Evolutionary conservation across 2,329 filamentous ascomycete genomes (phyloP), one percentile per base, ranked within the genome.

Genomic region (Alternaria novae-zelandiae): DNA sequence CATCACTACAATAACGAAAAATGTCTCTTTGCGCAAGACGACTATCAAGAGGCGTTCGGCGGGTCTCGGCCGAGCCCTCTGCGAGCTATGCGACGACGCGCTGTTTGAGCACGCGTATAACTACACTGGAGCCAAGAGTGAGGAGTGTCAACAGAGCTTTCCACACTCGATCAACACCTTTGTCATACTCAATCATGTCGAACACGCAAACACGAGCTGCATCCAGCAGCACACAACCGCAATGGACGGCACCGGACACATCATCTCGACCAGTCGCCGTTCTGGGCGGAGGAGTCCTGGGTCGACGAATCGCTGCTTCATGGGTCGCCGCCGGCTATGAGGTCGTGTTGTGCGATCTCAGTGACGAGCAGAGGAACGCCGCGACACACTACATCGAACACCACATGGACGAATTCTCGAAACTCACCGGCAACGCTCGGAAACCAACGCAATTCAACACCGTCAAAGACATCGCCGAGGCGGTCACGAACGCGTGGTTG

Each of bases 401-500:
- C 28, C 55, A 55, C 13, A 21, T 46, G 6, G 13, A 55, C 12
- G 63, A 57, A 3, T 68, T 54, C 26, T 36, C 59, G 5, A 55
- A 49, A 28, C 41, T 57, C 1, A 66, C 63, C 0, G 50, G 55
- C 1, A 45, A 30, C 6, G 11, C 56, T 2, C 36, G 51, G 32
- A 17, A 61, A 23, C 55, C 25, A 23, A 60, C 17, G n/a, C 28
- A 30, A 15, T 69, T 45, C 23, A 62, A 20, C 9, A 63, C 65
- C 2, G 59, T 80, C n/a, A 74, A 79, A 6, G 76, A 81, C 26
- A 68, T 86, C 2, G 61, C 76, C 8, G 54, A 68, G 0, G 82
- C 85, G 0, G 81, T 87, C 6, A 55, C 71, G 1, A 74, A 83
- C 32, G 82, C 85, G 3, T 88, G 83, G 86, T 77, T 87, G 6